These are phyloP conservation scores for Lumnitzera racemosa DNA, from an alignment of 345 rosid species.

Conservation along the genomic window DNA sequence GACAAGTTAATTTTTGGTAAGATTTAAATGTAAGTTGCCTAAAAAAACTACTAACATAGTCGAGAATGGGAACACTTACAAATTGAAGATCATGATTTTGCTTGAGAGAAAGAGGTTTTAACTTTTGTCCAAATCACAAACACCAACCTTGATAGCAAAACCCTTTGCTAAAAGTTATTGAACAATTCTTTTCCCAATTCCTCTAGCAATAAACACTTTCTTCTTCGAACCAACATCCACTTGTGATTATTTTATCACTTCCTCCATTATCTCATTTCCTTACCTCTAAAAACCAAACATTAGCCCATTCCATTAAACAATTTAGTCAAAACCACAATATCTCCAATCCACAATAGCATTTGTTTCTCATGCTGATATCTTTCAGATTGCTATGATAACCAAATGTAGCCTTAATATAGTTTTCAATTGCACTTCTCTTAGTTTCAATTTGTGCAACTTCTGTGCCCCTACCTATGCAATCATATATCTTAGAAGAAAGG, in stretches of 20 bases:
- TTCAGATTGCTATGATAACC: too few relatives aligned
- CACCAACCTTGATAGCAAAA: constrained; percentile 78
- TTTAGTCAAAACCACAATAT: not conserved
- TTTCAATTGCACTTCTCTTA: too few relatives aligned
- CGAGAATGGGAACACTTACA: constrained; percentile 23
- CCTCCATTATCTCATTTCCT: constrained; percentile 36
- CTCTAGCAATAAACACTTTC: constrained; percentile 87
- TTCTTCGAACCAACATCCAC: constrained; percentile 18
- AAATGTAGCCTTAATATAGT: too few relatives aligned
- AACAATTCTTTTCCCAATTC: constrained; percentile 73
- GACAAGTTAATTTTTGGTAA: too few relatives aligned
- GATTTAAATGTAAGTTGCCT: too few relatives aligned
- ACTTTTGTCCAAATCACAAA: constrained; percentile 73
- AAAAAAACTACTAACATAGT: too few relatives aligned
- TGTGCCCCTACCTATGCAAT: too few relatives aligned
- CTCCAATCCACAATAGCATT: too few relatives aligned
- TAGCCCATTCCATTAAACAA: too few relatives aligned
- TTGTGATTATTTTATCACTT: constrained; percentile 14
- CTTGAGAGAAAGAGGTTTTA: constrained; percentile 36
- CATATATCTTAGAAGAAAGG: too few relatives aligned
- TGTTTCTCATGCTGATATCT: too few relatives aligned
- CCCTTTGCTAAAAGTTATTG: constrained; percentile 78
- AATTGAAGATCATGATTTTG: constrained; percentile 63
- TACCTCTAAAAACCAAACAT: constrained; percentile 43
- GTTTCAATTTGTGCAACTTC: too few relatives aligned